These are phyloP conservation scores for Dysphania ambrosioides DNA, from an alignment of 148 eudicot genomes.

Conservation along the genomic window DNA sequence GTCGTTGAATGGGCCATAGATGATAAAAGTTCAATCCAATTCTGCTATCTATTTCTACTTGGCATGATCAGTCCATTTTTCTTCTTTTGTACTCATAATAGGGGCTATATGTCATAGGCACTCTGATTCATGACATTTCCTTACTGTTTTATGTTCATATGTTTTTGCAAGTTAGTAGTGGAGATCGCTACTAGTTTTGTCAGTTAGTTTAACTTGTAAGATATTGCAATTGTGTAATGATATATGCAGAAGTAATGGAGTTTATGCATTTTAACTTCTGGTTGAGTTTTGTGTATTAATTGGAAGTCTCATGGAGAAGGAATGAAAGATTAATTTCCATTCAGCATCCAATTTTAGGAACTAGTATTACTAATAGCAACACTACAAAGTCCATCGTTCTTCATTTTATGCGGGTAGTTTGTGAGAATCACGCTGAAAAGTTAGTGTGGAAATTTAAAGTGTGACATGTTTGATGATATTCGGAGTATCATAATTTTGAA, in stretches of 20 bases:
- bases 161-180: neutral
- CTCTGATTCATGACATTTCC: neutral
- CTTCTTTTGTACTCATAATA: neutral
- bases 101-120: neutral
- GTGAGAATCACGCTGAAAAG: neutral
- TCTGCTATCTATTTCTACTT: neutral
- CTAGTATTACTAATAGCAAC: neutral
- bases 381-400: neutral
- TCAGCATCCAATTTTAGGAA: neutral
- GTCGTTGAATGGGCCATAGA: neutral
- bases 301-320: neutral
- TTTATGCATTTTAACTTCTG: neutral
- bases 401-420: neutral
- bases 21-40: slow-evolving; percentile 14
- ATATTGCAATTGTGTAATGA: neutral
- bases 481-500: neutral
- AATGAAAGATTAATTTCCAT: neutral
- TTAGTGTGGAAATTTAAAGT: neutral
- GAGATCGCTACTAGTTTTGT: neutral
- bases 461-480: neutral
- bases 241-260: neutral
- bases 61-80: neutral
- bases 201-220: neutral
- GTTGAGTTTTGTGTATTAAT: neutral
- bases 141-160: neutral